Percentiles rank a stretch among this genome's conserved stretches.
phyloP scores from a whole-genome alignment of 2,329 filamentous ascomycete species.

The Microdochium bolleyi region DNA sequence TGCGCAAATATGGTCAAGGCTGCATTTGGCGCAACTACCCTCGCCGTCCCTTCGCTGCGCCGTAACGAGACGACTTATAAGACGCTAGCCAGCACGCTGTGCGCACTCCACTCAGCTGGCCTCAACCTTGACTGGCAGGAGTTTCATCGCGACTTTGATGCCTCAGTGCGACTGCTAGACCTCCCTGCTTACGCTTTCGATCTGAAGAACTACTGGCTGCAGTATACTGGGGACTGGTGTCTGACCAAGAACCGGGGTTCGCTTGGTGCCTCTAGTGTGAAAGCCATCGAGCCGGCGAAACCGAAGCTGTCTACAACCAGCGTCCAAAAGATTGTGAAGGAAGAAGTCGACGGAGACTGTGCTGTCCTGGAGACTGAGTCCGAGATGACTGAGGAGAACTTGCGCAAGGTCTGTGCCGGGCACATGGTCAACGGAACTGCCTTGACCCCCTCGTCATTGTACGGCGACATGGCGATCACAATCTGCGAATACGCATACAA shows the following conservation, averaged over 20 bases:
- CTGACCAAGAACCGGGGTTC: slow-evolving; percentile 57
- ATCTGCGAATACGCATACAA: slow-evolving; percentile 61
- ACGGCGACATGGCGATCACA: slow-evolving; percentile 44
- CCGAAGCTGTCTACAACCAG: slow-evolving; percentile 56
- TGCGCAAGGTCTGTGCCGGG: slow-evolving; percentile 53
- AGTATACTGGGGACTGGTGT: slow-evolving; percentile 52
- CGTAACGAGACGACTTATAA: slow-evolving; percentile 57
- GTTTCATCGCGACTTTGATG: slow-evolving; percentile 54
- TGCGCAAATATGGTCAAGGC: slow-evolving; percentile 62
- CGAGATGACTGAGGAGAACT: slow-evolving; percentile 55
- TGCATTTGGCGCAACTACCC: slow-evolving; percentile 44
- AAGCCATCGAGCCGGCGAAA: slow-evolving; percentile 25
- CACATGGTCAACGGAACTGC: slow-evolving; percentile 61
- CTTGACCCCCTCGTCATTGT: slow-evolving; percentile 54
- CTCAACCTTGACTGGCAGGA: slow-evolving; percentile 59
- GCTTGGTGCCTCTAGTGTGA: slow-evolving; percentile 29
- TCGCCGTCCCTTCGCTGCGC: slow-evolving; percentile 52
- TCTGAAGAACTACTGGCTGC: slow-evolving; percentile 65
- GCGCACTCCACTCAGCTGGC: slow-evolving; percentile 48
- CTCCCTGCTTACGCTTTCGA: slow-evolving; percentile 63
- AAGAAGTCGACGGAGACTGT: slow-evolving; percentile 53
- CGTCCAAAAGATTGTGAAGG: slow-evolving; percentile 55
- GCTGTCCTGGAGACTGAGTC: slow-evolving; percentile 57
- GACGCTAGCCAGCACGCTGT: slow-evolving; percentile 50
- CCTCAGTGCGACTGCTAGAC: slow-evolving; percentile 49